Percentiles rank a stretch among this genome's conserved stretches.
Conservation (phyloP, 306 rosid species). For the Prunus campanulata region DNA sequence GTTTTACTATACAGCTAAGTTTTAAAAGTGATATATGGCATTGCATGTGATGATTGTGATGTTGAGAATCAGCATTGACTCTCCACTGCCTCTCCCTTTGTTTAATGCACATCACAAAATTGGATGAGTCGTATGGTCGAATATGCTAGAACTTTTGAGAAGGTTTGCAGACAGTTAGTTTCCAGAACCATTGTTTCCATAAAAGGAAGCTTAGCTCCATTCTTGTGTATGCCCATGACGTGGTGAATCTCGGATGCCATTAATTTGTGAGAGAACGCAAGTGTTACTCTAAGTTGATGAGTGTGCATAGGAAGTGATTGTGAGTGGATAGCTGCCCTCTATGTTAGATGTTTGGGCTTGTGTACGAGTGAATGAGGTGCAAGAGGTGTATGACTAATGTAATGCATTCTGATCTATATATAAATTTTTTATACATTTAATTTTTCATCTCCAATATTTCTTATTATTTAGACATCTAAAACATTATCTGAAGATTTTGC, state of each 20-base stretch:
- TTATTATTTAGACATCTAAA: neutral
- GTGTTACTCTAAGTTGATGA: neutral
- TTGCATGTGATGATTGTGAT: neutral
- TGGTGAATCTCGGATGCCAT: neutral
- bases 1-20: neutral
- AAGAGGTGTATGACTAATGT: neutral
- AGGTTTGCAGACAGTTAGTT: neutral
- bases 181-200: neutral
- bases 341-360: neutral
- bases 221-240: neutral
- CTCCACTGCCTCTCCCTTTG: neutral
- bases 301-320: neutral
- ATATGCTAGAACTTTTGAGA: neutral
- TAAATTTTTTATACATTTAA: neutral
- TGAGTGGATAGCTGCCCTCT: neutral
- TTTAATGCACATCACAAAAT: neutral
- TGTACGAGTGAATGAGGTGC: neutral
- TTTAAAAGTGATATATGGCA: neutral
- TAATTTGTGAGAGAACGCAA: neutral
- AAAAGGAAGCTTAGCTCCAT: neutral
- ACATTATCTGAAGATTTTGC: neutral
- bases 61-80: neutral
- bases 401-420: neutral
- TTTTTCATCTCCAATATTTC: neutral
- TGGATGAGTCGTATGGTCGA: neutral